These are phyloP conservation scores for Xanthoconium purpureum DNA, from an alignment of 768 basidiomycete species.

Conservation along the genomic window DNA sequence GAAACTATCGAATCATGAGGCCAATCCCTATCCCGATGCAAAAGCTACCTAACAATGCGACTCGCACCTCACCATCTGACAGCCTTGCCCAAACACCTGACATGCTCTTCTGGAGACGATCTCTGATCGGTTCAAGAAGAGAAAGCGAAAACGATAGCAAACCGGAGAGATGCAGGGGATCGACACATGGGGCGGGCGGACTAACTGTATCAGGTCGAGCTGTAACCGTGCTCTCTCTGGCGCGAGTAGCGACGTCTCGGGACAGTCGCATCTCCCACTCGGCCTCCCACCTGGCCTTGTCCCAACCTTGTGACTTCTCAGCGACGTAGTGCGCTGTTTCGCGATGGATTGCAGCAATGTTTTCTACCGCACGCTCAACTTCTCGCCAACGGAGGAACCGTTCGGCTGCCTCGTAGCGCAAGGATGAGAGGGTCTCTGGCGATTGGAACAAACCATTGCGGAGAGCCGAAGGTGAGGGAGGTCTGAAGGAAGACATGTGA, in stretches of 20 bases:
- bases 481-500: constrained; percentile 56
- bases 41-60: constrained; percentile 40
- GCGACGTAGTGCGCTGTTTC: constrained; percentile 21
- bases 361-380: constrained; percentile 54
- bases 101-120: constrained; percentile 23
- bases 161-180: constrained; percentile 67
- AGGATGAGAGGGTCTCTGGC: constrained; percentile 53
- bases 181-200: constrained; percentile 38
- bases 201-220: constrained; percentile 13
- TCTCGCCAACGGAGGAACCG: constrained; percentile 73
- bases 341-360: constrained; percentile 35
- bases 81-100: constrained; percentile 25
- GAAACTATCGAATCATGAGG: constrained; percentile 30
- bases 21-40: constrained; percentile 46
- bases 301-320: constrained; percentile 41
- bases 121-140: constrained; percentile 47
- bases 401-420: constrained; percentile 64
- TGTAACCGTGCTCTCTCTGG: constrained; percentile 39
- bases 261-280: constrained; percentile 64
- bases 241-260: constrained; percentile 51
- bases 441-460: constrained; percentile 61
- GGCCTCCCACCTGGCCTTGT: constrained; percentile 63
- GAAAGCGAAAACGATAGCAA: constrained; percentile 60
- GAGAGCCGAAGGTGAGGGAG: constrained; percentile 48
- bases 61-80: constrained; percentile 28